Evolutionary conservation across 805 yeast genomes (phyloP).

Genomic region (Suhomyces tanzawaensis): DNA sequence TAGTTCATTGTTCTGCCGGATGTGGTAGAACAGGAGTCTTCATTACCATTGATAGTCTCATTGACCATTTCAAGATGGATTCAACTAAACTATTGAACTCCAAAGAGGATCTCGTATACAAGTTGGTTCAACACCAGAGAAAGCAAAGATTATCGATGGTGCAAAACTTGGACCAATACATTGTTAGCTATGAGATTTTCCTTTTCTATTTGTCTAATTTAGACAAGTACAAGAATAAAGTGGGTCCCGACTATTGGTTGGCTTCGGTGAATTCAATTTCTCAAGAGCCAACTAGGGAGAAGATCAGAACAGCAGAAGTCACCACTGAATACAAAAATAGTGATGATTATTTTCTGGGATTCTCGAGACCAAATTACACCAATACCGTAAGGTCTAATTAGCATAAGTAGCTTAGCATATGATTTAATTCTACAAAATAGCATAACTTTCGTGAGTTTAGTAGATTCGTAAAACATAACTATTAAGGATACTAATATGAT

Average conservation of each 20-base stretch:
- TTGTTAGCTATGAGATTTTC: slow-evolving; percentile 69
- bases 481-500: no score
- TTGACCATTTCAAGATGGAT: slow-evolving; percentile 13
- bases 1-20: slow-evolving; percentile 57
- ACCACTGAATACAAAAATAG: not conserved
- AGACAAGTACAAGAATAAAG: slow-evolving; percentile 4
- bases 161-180: slow-evolving; percentile 72
- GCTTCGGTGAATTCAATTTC: not conserved
- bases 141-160: slow-evolving; percentile 82
- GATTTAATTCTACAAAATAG: not conserved
- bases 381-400: not conserved
- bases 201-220: slow-evolving; percentile 19
- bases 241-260: not conserved
- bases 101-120: slow-evolving; percentile 54
- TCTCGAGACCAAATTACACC: slow-evolving; percentile 1
- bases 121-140: slow-evolving; percentile 64
- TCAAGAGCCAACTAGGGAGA: not conserved
- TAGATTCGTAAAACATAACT: no score
- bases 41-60: slow-evolving; percentile 33
- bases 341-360: slow-evolving; percentile 10
- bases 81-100: slow-evolving; percentile 10
- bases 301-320: not conserved
- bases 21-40: slow-evolving; percentile 73
- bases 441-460: no score
- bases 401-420: not conserved